phyloP scores from a whole-genome alignment of 2,329 filamentous ascomycete species.

The Cadophora sp. region DNA sequence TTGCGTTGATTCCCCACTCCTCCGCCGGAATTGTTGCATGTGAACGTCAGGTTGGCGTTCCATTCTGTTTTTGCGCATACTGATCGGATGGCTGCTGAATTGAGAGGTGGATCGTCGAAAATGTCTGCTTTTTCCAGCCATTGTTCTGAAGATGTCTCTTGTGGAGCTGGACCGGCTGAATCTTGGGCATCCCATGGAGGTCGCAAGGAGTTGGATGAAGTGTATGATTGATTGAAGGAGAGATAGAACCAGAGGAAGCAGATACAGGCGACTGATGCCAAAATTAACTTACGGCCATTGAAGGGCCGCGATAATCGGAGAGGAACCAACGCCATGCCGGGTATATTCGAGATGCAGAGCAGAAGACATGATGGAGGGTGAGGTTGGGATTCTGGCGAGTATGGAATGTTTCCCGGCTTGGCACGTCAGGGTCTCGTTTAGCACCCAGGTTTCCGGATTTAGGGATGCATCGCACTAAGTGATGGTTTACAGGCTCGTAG shows the following conservation, averaged over 20 bases:
- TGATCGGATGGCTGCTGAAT: slow-evolving; percentile 35
- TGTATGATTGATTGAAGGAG: not conserved
- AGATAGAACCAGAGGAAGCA: not conserved
- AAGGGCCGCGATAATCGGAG: slow-evolving; percentile 1
- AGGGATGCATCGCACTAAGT: not conserved
- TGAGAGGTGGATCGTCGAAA: slow-evolving; percentile 35
- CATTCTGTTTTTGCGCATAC: slow-evolving; percentile 38
- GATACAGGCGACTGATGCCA: not conserved
- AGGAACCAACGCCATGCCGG: slow-evolving; percentile 6
- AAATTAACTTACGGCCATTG: not conserved
- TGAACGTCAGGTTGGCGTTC: slow-evolving; percentile 38
- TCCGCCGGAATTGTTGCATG: slow-evolving; percentile 39
- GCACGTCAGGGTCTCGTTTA: not conserved
- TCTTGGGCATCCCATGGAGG: not conserved
- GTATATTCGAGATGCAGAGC: not conserved
- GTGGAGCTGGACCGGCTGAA: not conserved
- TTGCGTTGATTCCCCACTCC: slow-evolving; percentile 43
- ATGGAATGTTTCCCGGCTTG: not conserved
- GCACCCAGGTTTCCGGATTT: not conserved
- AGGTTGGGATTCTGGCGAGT: not conserved
- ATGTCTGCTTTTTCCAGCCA: slow-evolving; percentile 19
- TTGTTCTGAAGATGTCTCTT: not conserved
- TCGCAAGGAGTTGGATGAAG: not conserved
- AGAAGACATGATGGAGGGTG: not conserved
- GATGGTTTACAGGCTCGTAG: not conserved